Evolutionary conservation across 2,329 filamentous ascomycete genomes (phyloP).

Genomic region (Diaporthe vaccinii): DNA sequence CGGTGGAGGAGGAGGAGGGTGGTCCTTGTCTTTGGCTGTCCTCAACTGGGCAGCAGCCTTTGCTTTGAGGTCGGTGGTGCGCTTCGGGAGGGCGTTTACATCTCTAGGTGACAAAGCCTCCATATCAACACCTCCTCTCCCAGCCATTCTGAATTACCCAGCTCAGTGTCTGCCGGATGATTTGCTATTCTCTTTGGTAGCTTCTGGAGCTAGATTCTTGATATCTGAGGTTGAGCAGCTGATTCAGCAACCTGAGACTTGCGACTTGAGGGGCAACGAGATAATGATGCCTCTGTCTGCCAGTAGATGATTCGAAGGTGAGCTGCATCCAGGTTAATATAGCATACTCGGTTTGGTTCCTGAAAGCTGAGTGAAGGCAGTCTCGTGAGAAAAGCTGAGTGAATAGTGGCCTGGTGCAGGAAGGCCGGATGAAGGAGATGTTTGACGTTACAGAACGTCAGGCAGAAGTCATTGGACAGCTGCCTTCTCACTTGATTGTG

Average conservation of each 20-base stretch:
- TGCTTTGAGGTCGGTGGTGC: slow-evolving; percentile 65
- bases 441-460: too few relatives aligned
- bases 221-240: slow-evolving; percentile 8
- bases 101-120: slow-evolving; percentile 76
- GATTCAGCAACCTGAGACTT: slow-evolving; percentile 21
- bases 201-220: background rate
- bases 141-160: slow-evolving; percentile 51
- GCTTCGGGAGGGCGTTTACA: slow-evolving; percentile 70
- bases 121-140: slow-evolving; percentile 62
- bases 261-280: slow-evolving; percentile 17
- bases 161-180: background rate
- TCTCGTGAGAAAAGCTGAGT: background rate
- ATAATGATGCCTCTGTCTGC: slow-evolving; percentile 18
- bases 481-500: background rate
- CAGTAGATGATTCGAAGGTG: slow-evolving; percentile 21
- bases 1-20: slow-evolving; percentile 73
- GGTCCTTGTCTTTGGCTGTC: slow-evolving; percentile 74
- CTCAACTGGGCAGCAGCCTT: slow-evolving; percentile 67
- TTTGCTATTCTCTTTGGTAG: background rate
- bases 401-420: background rate
- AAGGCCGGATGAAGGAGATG: background rate
- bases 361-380: background rate
- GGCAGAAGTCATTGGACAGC: background rate
- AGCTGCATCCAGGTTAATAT: slow-evolving; percentile 34
- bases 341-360: background rate